Conservation (phyloP, 2,329 filamentous ascomycete genomes). For the Aspergillus udagawae region DNA sequence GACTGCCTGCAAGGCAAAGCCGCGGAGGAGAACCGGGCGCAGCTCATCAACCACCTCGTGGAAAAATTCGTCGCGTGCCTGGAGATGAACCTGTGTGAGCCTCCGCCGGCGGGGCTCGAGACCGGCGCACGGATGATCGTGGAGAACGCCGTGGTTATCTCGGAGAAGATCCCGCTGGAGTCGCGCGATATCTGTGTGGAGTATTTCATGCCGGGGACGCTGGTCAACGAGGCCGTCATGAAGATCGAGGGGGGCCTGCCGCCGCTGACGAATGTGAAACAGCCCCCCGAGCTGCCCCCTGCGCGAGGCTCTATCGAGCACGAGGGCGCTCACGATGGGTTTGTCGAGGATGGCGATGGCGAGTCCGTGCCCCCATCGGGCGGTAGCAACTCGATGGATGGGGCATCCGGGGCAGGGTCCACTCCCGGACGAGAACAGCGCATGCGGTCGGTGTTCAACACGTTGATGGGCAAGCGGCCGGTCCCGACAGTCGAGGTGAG, state of each 20-base stretch:
- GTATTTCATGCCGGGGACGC: conserved; percentile 75
- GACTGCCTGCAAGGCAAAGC: conserved; percentile 63
- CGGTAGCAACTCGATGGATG: conserved; percentile 3
- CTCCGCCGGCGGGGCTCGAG: conserved; percentile 75
- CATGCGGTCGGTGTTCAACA: conserved; percentile 42
- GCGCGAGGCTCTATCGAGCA: conserved; percentile 15
- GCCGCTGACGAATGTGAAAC: conserved; percentile 41
- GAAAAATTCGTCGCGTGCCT: conserved; percentile 65
- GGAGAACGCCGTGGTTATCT: conserved; percentile 81
- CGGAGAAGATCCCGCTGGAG: conserved; percentile 81
- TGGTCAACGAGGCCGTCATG: conserved; percentile 71
- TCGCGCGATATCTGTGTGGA: conserved; percentile 84
- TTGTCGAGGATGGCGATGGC: conserved; percentile 8
- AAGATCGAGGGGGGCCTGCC: conserved; percentile 72
- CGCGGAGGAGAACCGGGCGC: conserved; percentile 61
- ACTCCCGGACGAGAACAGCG: conserved; percentile 17
- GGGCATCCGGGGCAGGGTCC: not conserved
- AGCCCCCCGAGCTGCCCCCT: conserved; percentile 1
- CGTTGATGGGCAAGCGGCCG: conserved; percentile 30
- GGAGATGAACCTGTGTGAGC: conserved; percentile 69
- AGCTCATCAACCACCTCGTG: conserved; percentile 68
- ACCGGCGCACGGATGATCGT: conserved; percentile 89
- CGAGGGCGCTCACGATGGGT: conserved; percentile 18
- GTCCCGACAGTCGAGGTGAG: conserved; percentile 8
- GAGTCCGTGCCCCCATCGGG: conserved; percentile 21